phyloP scores from a whole-genome alignment of 139 green algal species.

The Chlorella vulgaris region DNA sequence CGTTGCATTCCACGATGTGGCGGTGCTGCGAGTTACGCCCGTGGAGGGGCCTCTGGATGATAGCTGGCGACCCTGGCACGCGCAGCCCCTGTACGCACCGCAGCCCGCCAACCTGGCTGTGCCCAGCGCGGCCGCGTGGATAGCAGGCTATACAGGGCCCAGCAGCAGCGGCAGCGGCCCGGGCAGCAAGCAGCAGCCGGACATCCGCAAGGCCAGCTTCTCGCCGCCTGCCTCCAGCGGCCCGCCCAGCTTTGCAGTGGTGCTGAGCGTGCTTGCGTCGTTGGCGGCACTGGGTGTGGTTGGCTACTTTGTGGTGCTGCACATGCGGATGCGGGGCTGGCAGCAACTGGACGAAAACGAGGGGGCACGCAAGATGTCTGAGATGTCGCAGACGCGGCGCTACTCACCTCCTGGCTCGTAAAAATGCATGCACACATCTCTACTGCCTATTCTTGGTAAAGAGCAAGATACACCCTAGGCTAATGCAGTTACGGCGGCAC shows the following conservation, averaged over 20 bases:
- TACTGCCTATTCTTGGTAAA: too few species aligned
- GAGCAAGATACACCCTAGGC: too few species aligned
- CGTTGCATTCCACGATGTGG: conserved; percentile 29
- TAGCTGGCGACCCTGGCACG: conserved; percentile 25
- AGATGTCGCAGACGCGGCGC: not conserved
- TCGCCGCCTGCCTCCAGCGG: not conserved
- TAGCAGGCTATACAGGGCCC: not conserved
- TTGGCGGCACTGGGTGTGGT: conserved; percentile 4
- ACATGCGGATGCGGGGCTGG: conserved; percentile 12
- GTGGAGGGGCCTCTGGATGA: not conserved
- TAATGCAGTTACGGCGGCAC: not conserved
- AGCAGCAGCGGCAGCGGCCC: not conserved
- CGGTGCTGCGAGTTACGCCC: conserved; percentile 20
- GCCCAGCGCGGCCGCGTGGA: not conserved
- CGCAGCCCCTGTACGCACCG: conserved; percentile 4
- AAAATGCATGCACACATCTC: too few species aligned
- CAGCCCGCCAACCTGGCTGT: not conserved
- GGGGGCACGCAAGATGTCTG: not conserved
- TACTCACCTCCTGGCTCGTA: not conserved
- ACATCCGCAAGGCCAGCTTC: not conserved
- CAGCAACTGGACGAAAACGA: conserved; percentile 4
- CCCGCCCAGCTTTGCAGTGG: conserved; percentile 9
- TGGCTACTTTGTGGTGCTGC: conserved; percentile 14
- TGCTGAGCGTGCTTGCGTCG: not conserved
- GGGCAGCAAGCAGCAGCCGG: not conserved